These are phyloP conservation scores for Auriscalpium vulgare DNA, from an alignment of 768 basidiomycete genomes.

Conservation along the genomic window DNA sequence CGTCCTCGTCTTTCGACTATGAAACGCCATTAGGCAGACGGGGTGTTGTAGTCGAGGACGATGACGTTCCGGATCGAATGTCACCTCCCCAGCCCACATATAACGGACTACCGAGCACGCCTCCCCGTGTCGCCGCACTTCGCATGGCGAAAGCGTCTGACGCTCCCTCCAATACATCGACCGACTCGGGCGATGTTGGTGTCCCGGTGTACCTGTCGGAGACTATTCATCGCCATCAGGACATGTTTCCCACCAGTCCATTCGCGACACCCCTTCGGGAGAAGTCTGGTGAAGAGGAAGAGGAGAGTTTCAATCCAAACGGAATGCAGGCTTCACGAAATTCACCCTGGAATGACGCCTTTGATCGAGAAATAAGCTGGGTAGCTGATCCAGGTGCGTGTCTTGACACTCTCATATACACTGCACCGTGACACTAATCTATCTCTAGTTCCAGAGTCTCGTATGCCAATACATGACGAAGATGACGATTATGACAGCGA, in stretches of 20 bases:
- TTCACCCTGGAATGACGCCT: constrained; percentile 17
- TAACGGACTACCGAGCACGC: constrained; percentile 37
- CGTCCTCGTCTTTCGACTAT: constrained; percentile 7
- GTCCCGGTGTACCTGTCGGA: constrained; percentile 44
- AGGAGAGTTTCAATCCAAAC: constrained; percentile 55
- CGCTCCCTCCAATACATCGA: constrained; percentile 38
- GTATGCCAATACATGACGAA: constrained; percentile 53
- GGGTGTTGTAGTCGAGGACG: constrained; percentile 14
- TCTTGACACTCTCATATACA: not conserved
- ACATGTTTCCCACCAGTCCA: constrained; percentile 59
- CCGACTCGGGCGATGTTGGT: constrained; percentile 36
- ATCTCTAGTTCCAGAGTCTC: constrained; percentile 47
- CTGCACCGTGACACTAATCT: not conserved
- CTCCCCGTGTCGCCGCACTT: constrained; percentile 23
- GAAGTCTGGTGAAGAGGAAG: constrained; percentile 48
- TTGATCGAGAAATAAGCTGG: constrained; percentile 62
- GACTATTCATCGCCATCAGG: constrained; percentile 44
- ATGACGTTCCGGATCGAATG: constrained; percentile 18
- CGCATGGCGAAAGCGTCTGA: constrained; percentile 46
- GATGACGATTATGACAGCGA: constrained; percentile 46
- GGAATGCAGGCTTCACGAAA: constrained; percentile 19
- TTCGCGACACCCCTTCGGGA: constrained; percentile 68
- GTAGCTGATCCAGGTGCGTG: constrained; percentile 61
- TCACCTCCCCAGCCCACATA: constrained; percentile 31
- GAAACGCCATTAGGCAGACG: constrained; percentile 10